Conservation (phyloP, 306 rosid genomes). For the Arachis hypogaea region DNA sequence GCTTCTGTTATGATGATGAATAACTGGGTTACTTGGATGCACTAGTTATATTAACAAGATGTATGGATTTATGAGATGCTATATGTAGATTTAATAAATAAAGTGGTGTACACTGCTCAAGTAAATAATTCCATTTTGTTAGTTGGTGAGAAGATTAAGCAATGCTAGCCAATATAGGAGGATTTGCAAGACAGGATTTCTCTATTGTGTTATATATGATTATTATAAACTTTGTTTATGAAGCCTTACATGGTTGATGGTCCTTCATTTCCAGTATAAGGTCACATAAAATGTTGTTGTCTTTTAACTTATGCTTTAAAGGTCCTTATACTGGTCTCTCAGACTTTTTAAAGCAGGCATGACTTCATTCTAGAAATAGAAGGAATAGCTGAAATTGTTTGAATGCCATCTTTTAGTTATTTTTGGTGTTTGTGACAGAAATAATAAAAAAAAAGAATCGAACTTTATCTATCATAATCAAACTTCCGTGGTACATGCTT, state of each 20-base stretch:
- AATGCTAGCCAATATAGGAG: background rate
- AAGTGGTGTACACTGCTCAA: slow-evolving; percentile 2
- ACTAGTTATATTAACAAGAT: slow-evolving; percentile 13
- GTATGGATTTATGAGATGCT: background rate
- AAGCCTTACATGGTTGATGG: background rate
- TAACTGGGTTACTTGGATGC: background rate
- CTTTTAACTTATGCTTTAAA: too few relatives aligned
- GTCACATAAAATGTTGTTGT: background rate
- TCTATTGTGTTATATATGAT: background rate
- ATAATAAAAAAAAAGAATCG: background rate
- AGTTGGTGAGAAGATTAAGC: slow-evolving; percentile 5
- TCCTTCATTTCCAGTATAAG: background rate
- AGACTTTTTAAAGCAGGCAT: slow-evolving; percentile 1
- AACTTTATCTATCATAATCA: background rate
- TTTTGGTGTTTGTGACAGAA: background rate
- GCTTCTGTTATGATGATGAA: slow-evolving; percentile 20
- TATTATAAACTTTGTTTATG: background rate
- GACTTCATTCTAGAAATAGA: background rate
- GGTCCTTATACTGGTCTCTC: background rate
- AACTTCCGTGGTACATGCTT: too few relatives aligned
- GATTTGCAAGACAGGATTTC: background rate
- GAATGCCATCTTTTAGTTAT: slow-evolving; percentile 10
- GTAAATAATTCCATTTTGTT: slow-evolving; percentile 6
- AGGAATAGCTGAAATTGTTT: background rate
- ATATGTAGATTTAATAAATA: slow-evolving; percentile 3